Base-by-base conservation (phyloP, 1,284 basidiomycete genomes). In the Athelia sp. region DNA sequence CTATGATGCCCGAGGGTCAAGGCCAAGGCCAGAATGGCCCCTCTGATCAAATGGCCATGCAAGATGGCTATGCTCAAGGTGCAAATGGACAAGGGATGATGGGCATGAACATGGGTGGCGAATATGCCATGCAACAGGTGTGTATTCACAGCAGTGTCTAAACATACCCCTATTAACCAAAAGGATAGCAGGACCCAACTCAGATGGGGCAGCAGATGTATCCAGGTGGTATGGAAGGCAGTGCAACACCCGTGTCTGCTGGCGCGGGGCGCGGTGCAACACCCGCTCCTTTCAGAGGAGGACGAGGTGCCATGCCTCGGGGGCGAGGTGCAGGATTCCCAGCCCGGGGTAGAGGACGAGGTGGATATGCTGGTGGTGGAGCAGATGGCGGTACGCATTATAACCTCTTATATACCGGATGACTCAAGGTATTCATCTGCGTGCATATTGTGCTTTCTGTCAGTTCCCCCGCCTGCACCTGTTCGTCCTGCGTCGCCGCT, bases 401-500 rank as follows among this genome's bases (percentile, higher is more conserved):
- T 56, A 59, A 52, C 43, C 54, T 18, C 14, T 46, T 43, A 50
- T 52, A 38, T 43, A 17, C 46, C 40, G 17, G 18, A 23, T 38
- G 6, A 43, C 19, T 40, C n/a, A 17, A n/a, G 32, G 31, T 21
- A 26, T 13, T 43, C 22, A 21, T 17, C n/a, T 9, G 18, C 38
- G 6, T 15, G 35, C 21, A 23, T 50, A 13, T 17, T 32, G 51
- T n/a, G 21, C 42, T 42, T 46, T 43, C 54, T 47, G 47, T 47
- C 52, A 65, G 58, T 56, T 63, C 72, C 69, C 35, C 73, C 76
- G 13, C 65, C 68, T 52, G 72, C 69, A n/a, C 82, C 85, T 44
- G 79, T 79, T 32, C 77, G 88, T 46, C 82, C 89, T 15, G 83
- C 87, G 3, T 90, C 88, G 0, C 88, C 87, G 22, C 74, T 90